Base-by-base conservation (phyloP, 1,284 basidiomycete species). In the Chalciporus sp. region DNA sequence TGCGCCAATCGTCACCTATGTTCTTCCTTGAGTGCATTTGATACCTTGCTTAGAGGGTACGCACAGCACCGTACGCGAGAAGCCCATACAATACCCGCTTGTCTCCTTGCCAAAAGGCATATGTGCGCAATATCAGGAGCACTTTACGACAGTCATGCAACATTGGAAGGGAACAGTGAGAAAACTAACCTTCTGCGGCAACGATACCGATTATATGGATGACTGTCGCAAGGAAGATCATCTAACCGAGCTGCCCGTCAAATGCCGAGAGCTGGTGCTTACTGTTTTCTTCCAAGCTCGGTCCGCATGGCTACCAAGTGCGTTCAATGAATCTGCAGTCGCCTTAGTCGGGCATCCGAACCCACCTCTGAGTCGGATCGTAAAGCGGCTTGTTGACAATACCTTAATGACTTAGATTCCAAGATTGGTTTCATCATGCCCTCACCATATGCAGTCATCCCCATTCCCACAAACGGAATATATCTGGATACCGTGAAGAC, bases 401-500 rank as follows among this genome's bases (percentile, higher is more conserved):
- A 37, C 35, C 35, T 37, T 7, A 5, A 37, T 37, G 7, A 37
- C 6, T n/a, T n/a, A 4, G 14, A 37, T 37, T n/a, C 6, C 35
- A 37, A 5, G 16, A 16, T 7, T 7, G n/a, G 35, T 17, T 3
- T 11, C 12, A 6, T 14, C 4, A 47, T 37, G 20, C 26, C 31
- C 60, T 47, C 39, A 64, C 61, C 31, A 33, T 60, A 60, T 26
- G 37, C 46, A 12, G 53, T 57, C 44, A 63, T 23, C 3, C 33
- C 62, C 27, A 28, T n/a, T 3, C 61, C 59, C 7, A 26, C 46
- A 28, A 64, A 63, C 4, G 61, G 61, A 9, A 66, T 27, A 51
- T 66, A 63, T 39, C 64, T 63, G 3, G 61, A 61, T 16, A 45
- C 20, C 7, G 39, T 53, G 16, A 62, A 62, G 19, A 66, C 7